Percentiles rank a stretch among this genome's conserved stretches.
Conservation (phyloP, 2,329 filamentous ascomycete genomes). For the Alternaria dauci region DNA sequence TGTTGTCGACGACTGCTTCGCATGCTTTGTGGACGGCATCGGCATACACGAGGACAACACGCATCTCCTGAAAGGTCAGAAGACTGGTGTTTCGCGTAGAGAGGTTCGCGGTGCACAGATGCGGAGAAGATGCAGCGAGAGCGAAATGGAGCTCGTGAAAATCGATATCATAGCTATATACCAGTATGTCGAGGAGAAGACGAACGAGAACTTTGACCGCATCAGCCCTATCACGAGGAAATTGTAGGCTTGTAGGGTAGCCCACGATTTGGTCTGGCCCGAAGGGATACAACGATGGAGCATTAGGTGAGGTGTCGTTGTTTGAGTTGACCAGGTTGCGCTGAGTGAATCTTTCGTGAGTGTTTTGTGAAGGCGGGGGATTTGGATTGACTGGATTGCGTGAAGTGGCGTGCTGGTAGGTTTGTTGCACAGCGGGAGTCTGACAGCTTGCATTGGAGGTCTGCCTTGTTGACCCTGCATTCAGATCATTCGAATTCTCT, state of each 20-base stretch:
- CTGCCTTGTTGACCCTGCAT: neutral
- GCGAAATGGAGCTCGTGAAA: neutral
- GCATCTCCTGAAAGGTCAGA: neutral
- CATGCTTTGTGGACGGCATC: slow-evolving; percentile 1
- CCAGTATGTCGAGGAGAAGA: slow-evolving; percentile 6
- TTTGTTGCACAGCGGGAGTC: neutral
- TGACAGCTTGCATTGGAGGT: neutral
- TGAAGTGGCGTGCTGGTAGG: neutral
- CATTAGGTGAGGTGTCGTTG: neutral
- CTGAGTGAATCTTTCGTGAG: neutral
- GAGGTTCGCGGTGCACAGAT: neutral
- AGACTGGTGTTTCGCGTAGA: neutral
- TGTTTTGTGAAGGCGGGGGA: neutral
- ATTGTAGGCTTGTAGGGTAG: neutral
- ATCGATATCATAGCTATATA: slow-evolving; percentile 3
- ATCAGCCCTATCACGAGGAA: neutral
- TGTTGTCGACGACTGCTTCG: neutral
- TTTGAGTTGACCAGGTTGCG: neutral
- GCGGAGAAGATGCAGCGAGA: slow-evolving; percentile 1
- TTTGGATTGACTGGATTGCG: neutral
- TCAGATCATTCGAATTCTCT: neutral
- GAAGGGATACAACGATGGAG: neutral
- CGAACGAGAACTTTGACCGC: neutral
- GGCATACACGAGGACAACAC: neutral
- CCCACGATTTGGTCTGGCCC: neutral